These are phyloP conservation scores for Chionographis japonica DNA, from an alignment of 106 monocot genomes.

Conservation along the genomic window DNA sequence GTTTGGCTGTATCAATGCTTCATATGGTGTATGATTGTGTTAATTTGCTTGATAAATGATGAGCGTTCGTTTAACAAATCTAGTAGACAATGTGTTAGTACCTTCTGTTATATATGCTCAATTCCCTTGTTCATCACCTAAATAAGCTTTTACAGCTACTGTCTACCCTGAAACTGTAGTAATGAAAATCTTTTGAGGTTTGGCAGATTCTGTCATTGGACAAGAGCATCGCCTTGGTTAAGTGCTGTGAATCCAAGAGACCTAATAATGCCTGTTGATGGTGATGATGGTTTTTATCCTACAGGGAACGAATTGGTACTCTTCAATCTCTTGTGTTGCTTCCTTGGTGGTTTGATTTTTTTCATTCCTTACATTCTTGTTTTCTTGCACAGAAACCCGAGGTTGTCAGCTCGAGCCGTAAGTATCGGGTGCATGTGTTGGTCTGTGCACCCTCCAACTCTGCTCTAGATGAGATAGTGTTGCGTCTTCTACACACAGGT, in stretches of 20 bases:
- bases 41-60: too few species aligned
- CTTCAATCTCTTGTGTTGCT: conserved; percentile 2
- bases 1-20: too few species aligned
- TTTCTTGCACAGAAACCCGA: conserved; percentile 72
- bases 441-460: conserved; percentile 99
- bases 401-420: conserved; percentile 76
- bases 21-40: too few species aligned
- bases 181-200: not conserved
- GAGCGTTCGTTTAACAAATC: too few species aligned
- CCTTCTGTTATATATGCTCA: too few species aligned
- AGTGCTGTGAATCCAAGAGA: conserved; percentile 75
- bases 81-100: too few species aligned
- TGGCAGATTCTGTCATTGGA: conserved; percentile 65
- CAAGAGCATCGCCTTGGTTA: conserved; percentile 92
- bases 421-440: conserved; percentile 91
- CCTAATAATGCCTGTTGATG: conserved; percentile 67
- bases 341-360: not conserved
- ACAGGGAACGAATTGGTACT: conserved; percentile 83
- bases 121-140: too few species aligned
- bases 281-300: conserved; percentile 88
- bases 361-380: conserved; percentile 4
- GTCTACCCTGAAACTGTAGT: too few species aligned
- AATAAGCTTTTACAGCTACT: too few species aligned
- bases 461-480: conserved; percentile 97
- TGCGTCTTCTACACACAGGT: conserved; percentile 86